Conservation (phyloP, 805 yeast species). For the Martiniozyma abietophila region DNA sequence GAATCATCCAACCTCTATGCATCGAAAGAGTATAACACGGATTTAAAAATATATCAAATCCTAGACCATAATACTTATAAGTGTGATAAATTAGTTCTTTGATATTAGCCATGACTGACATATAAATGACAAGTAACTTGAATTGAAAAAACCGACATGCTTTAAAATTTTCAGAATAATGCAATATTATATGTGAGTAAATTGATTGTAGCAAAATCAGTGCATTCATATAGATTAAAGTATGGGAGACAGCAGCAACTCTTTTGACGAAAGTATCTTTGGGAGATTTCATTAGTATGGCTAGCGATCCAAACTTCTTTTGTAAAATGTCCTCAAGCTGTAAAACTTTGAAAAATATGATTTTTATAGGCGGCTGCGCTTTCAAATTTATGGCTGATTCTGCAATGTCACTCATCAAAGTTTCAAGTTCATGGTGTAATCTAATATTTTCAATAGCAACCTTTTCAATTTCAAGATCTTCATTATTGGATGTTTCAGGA, state of each 20-base stretch:
- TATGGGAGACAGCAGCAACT: constrained; percentile 17
- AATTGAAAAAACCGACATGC: constrained; percentile 29
- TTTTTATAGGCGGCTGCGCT: constrained; percentile 28
- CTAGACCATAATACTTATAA: constrained; percentile 23
- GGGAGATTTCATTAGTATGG: constrained; percentile 19
- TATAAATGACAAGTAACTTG: constrained; percentile 24
- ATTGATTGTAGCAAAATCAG: constrained; percentile 30
- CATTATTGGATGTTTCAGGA: constrained; percentile 26
- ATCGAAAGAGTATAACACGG: constrained; percentile 30
- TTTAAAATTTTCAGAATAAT: constrained; percentile 26
- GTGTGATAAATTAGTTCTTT: constrained; percentile 27
- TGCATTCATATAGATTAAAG: constrained; percentile 19
- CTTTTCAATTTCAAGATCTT: constrained; percentile 33
- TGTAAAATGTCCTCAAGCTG: constrained; percentile 30
- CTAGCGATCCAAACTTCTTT: constrained; percentile 24
- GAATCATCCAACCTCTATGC: constrained; percentile 27
- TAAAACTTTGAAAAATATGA: constrained; percentile 27
- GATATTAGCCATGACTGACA: constrained; percentile 30
- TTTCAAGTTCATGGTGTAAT: constrained; percentile 25
- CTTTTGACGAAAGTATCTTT: constrained; percentile 15
- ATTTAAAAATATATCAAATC: constrained; percentile 31
- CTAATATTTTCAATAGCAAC: constrained; percentile 28
- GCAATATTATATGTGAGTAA: constrained; percentile 33
- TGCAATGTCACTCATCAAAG: constrained; percentile 27
- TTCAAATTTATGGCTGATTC: constrained; percentile 32